These are phyloP conservation scores for Mercurialis annua DNA, from an alignment of 345 rosid species.

Conservation along the genomic window DNA sequence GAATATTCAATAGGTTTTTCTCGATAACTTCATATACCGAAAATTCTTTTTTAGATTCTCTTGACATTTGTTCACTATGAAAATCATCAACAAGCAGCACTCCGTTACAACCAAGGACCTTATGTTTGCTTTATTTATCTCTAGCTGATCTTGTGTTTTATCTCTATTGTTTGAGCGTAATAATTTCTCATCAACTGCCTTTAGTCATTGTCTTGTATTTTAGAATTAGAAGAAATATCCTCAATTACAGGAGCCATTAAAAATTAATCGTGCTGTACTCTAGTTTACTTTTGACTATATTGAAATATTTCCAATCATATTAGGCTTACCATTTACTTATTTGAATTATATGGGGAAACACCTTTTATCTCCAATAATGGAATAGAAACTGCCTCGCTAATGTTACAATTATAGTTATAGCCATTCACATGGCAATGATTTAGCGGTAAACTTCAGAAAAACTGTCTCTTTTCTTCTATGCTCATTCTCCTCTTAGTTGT, in stretches of 20 bases:
- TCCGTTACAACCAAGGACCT: background rate
- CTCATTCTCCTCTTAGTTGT: too few relatives aligned
- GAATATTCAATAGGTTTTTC: background rate
- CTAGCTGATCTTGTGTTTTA: background rate
- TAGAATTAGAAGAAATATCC: background rate
- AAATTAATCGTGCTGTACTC: background rate
- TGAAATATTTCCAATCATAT: background rate
- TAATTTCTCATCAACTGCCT: background rate
- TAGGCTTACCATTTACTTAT: background rate
- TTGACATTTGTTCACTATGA: background rate
- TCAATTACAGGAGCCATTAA: background rate
- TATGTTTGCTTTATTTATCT: background rate
- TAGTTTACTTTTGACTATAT: background rate
- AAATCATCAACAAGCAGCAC: background rate
- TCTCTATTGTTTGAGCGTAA: background rate
- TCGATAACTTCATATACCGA: background rate
- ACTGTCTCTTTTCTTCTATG: background rate
- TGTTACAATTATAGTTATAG: too few relatives aligned
- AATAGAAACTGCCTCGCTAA: too few relatives aligned
- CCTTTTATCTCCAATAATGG: background rate
- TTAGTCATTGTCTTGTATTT: background rate
- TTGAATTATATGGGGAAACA: background rate
- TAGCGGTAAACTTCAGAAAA: background rate
- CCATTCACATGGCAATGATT: too few relatives aligned
- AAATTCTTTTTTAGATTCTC: background rate